Base-by-base conservation (phyloP, 225 moss, liverwort and hornwort genomes). In the Polytrichum formosum region DNA sequence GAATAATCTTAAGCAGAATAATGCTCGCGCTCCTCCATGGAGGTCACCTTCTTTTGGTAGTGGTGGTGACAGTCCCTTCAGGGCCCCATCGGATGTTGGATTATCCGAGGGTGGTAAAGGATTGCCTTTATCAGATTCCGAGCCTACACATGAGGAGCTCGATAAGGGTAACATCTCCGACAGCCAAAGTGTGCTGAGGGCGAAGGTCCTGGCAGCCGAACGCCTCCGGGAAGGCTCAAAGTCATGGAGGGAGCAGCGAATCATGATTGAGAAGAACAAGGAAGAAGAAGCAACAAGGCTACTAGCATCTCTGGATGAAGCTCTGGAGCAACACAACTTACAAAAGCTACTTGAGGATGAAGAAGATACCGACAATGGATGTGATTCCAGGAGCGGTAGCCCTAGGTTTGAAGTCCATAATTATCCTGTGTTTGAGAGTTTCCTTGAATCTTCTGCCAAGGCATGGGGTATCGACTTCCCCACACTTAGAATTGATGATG, bases 381-480 rank as follows among this genome's bases (percentile, higher is more conserved):
- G 25, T 60, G 59, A 18, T 25, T 67, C 73, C 25, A 46, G 64
- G 58, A 79, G 70, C 28, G 76, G 71, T 5, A 78, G 83, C 35
- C 76, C 83, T 1, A 54, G 71, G 37, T 74, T 70, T 27, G 83
- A 71, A 70, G 70, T 79, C 5, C 83, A 83, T 61, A 83, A 84
- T n/a, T 84, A 80, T 28, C 84, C 80, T 69, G 84, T 80, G 27
- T 84, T 84, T 53, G 84, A 84, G 74, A 84, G 80, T 69, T 84
- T 84, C 28, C 76, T 80, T 5, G 84, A 84, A 69, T 80, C 79
- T 68, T 80, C 80, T 0, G 80, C 84, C 17, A 84, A 83, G 61
- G 83, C 84, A 13, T 80, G 80, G 79, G 80, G 80, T 10, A 75
- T 84, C 26, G 80, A 77, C 31, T 74, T 80, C 18, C 84, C 77